phyloP scores from a whole-genome alignment of 164 flowering plant species.

The Piper longum region DNA sequence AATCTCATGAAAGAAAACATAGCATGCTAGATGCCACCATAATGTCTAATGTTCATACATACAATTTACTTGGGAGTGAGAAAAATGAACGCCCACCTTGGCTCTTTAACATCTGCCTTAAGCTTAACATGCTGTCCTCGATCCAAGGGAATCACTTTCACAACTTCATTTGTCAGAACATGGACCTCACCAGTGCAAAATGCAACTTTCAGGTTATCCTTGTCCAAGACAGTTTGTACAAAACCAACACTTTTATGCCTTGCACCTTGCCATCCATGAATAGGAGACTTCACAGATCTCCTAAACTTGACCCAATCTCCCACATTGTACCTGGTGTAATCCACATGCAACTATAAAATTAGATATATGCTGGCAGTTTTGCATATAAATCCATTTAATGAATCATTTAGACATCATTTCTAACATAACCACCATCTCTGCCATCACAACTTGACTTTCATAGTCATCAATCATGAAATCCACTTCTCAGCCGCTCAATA shows the following conservation, averaged over 20 bases:
- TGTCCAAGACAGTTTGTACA: slow-evolving; percentile 68
- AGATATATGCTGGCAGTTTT: not conserved
- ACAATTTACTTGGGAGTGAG: too few species aligned
- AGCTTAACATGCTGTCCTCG: slow-evolving; percentile 96
- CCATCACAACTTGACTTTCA: too few species aligned
- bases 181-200: slow-evolving; percentile 93
- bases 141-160: slow-evolving; percentile 86
- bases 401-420: too few species aligned
- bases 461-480: too few species aligned
- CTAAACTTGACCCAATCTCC: slow-evolving; percentile 97
- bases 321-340: slow-evolving; percentile 49
- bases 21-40: too few species aligned
- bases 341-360: slow-evolving; percentile 3
- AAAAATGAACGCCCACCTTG: slow-evolving; percentile 39
- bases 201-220: slow-evolving; percentile 62
- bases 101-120: slow-evolving; percentile 74
- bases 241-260: slow-evolving; percentile 84
- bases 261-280: slow-evolving; percentile 98
- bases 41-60: too few species aligned
- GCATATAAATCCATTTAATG: too few species aligned
- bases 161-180: slow-evolving; percentile 66
- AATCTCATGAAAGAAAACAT: too few species aligned
- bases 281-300: slow-evolving; percentile 56
- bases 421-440: too few species aligned
- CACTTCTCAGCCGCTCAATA: too few species aligned